Conservation (phyloP, 163 green algal genomes). For the Prototheca wickerhamii region DNA sequence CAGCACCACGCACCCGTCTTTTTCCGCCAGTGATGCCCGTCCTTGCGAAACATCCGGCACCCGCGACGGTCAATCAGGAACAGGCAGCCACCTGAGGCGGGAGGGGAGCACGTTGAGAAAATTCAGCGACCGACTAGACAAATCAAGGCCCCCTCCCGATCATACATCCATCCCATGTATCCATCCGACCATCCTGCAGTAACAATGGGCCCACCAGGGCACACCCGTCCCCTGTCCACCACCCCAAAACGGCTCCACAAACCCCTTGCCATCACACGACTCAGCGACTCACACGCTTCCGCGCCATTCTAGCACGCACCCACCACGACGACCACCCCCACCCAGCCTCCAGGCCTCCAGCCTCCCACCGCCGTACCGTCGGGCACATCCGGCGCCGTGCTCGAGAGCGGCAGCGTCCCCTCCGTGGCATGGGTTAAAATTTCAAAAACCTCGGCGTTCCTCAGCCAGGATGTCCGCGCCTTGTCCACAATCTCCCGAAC, state of each 20-base stretch:
- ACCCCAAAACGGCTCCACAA: no score
- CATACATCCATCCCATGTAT: neutral
- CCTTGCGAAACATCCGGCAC: conserved; percentile 58
- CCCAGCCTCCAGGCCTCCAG: neutral
- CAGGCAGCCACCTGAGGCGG: conserved; percentile 42
- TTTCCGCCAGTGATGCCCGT: conserved; percentile 68
- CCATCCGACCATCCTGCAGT: no score
- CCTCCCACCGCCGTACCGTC: neutral
- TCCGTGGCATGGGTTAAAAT: neutral
- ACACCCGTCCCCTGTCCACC: no score
- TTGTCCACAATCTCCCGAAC: neutral
- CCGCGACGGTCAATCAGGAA: conserved; percentile 58
- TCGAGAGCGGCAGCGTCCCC: neutral
- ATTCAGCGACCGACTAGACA: neutral
- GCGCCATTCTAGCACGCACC: no score
- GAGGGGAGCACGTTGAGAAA: no score
- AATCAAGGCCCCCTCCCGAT: neutral
- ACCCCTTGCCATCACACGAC: no score
- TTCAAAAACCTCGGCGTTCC: neutral
- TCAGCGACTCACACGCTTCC: no score
- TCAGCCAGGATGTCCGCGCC: neutral
- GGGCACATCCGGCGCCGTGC: neutral
- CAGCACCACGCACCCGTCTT: conserved; percentile 31
- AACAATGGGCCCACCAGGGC: no score
- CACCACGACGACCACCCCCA: neutral